phyloP scores from a whole-genome alignment of 2,329 filamentous ascomycete genomes.

The Aspergillaceae sp. region DNA sequence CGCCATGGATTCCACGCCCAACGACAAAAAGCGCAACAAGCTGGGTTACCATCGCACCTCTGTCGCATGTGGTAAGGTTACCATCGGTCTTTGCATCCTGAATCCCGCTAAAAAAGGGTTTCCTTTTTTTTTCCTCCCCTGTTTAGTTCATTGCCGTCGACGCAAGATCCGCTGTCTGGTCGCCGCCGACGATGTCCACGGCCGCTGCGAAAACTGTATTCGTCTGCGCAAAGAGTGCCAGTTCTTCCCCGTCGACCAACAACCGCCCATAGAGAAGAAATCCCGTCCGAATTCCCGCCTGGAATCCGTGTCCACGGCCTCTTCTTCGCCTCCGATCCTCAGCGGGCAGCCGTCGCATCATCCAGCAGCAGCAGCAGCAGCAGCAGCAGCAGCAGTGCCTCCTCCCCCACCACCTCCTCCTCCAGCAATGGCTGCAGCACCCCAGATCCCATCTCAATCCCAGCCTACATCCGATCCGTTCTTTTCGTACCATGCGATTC shows the following conservation, averaged over 20 bases:
- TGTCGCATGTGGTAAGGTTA: conserved; percentile 82
- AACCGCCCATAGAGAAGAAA: conserved; percentile 46
- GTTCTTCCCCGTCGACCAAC: conserved; percentile 81
- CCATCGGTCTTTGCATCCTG: conserved; percentile 1
- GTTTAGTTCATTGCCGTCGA: conserved; percentile 74
- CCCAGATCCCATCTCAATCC: conserved; percentile 6
- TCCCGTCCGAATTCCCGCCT: conserved; percentile 37
- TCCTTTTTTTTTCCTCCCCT: too few relatives aligned
- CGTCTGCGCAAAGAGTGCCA: conserved; percentile 89
- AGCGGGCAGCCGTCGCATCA: conserved; percentile 6
- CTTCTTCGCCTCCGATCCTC: conserved; percentile 38
- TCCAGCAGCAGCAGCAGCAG: conserved; percentile 12
- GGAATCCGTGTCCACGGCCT: conserved; percentile 39
- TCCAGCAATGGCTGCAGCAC: neutral
- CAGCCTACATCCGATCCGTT: conserved; percentile 19
- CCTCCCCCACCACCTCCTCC: too few relatives aligned
- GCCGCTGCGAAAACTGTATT: conserved; percentile 85
- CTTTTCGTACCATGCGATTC: conserved; percentile 28
- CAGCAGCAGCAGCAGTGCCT: neutral
- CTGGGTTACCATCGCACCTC: conserved; percentile 92
- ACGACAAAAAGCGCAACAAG: conserved; percentile 73
- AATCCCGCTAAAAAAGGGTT: neutral
- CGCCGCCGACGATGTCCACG: conserved; percentile 61
- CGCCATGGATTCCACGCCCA: neutral
- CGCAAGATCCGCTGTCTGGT: conserved; percentile 89